These are phyloP conservation scores for Mycena rosella DNA, from an alignment of 768 basidiomycete species.

Conservation along the genomic window DNA sequence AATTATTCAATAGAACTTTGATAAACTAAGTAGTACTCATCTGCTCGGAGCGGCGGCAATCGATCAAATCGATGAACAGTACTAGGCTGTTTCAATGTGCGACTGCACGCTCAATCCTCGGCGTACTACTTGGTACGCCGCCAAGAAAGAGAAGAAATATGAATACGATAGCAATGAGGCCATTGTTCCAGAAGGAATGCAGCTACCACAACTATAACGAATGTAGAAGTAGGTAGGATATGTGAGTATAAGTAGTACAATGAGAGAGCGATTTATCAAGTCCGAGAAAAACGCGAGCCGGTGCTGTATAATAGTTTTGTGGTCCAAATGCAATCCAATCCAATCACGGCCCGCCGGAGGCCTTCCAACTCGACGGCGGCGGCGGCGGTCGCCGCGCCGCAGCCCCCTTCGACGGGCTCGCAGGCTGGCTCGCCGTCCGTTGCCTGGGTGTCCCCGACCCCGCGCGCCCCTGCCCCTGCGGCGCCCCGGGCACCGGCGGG, in stretches of 20 bases:
- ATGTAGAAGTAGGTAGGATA: neutral
- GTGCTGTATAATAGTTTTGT: slow-evolving; percentile 3
- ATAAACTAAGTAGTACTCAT: too few relatives aligned
- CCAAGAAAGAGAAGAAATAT: too few relatives aligned
- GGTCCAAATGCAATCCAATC: neutral
- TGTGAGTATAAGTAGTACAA: slow-evolving; percentile 26
- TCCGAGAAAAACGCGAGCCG: neutral
- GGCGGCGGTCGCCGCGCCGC: slow-evolving; percentile 47
- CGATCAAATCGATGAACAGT: too few relatives aligned
- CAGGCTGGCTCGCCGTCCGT: slow-evolving; percentile 62
- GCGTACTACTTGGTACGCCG: too few relatives aligned
- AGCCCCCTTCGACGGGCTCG: slow-evolving; percentile 43
- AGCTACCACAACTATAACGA: too few relatives aligned
- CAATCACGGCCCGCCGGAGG: slow-evolving; percentile 29
- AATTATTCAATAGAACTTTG: too few relatives aligned
- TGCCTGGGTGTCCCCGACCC: slow-evolving; percentile 39
- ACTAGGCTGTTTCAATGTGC: too few relatives aligned
- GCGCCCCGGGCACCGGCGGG: slow-evolving; percentile 56
- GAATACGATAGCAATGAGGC: slow-evolving; percentile 4
- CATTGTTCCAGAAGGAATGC: slow-evolving; percentile 9
- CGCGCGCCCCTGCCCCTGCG: slow-evolving; percentile 38
- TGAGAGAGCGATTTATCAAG: slow-evolving; percentile 11
- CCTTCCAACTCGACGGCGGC: slow-evolving; percentile 75
- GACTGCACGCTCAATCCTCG: too few relatives aligned
- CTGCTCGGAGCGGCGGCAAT: too few relatives aligned